Conservation (phyloP, 306 rosid genomes). For the Prinsepia uniflora region DNA sequence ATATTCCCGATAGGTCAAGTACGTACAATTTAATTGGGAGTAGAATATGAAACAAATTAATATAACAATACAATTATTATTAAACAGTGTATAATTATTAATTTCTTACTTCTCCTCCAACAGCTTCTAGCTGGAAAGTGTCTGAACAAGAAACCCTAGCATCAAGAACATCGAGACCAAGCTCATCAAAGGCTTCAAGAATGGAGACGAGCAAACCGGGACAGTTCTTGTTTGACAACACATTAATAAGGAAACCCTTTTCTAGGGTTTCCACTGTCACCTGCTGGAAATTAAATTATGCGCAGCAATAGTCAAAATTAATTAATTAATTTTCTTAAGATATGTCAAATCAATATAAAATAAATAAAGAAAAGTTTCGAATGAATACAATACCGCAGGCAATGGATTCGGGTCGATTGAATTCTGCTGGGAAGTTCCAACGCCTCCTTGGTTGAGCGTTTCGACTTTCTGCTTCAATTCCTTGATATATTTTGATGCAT, state of each 20-base stretch:
- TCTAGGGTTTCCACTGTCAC: constrained; percentile 69
- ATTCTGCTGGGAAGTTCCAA: constrained; percentile 35
- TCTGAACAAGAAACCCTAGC: constrained; percentile 91
- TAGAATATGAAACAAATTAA: neutral
- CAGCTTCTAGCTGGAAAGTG: constrained; percentile 68
- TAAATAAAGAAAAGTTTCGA: too few species aligned
- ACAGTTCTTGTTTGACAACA: constrained; percentile 52
- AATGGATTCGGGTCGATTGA: constrained; percentile 36
- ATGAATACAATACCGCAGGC: constrained; percentile 38
- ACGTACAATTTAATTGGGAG: neutral
- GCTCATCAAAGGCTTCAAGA: constrained; percentile 69
- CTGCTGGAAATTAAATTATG: constrained; percentile 29
- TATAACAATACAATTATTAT: neutral
- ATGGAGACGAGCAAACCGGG: constrained; percentile 68
- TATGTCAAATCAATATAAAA: too few species aligned
- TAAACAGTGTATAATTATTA: too few species aligned
- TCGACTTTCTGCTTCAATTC: constrained; percentile 71
- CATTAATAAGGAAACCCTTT: constrained; percentile 68
- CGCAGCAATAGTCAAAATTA: too few species aligned
- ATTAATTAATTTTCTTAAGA: too few species aligned
- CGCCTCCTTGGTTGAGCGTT: constrained; percentile 40
- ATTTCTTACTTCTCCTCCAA: constrained; percentile 65
- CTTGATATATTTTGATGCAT: constrained; percentile 63
- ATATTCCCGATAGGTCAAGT: neutral
- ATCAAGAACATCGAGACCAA: constrained; percentile 80